Evolutionary conservation across 306 rosid genomes (phyloP), one percentile per base, ranked within the genome.

Genomic region (Clitoria ternatea): DNA sequence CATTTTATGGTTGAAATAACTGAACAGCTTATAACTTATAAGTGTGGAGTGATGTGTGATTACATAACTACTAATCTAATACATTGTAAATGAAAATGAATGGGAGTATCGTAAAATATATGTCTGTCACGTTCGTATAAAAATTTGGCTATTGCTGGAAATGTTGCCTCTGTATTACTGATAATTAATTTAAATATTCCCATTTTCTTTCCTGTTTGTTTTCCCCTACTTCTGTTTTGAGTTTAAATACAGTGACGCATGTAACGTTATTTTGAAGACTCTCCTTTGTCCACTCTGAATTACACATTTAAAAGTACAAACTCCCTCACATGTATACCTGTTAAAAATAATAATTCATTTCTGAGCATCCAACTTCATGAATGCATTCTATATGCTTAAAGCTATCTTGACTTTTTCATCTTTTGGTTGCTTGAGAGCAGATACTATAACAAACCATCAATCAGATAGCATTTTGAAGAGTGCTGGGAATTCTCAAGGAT

Each of bases 401-500:
- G 64, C 72, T 5, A 36, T 66, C 15, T 52, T 71, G 80, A 66
- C 17, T 53, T 37, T 20, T 44, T 73, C 10, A 43, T 35, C 54
- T 63, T 39, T 32, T 80, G 70, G 70, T 79, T 70, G 43, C 54
- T 77, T 68, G 74, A 48, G 57, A 48, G 57, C 83, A 84, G 96
- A 84, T 83, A 52, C 69, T 79, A 35, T 45, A 26, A 56, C 79
- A 48, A 85, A 85, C 45, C 85, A 74, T 69, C 81, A 74, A 32
- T 69, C 69, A 63, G 86, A 85, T 80, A 57, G 78, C 64, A 68
- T 26, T 76, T 67, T 45, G 12, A 87, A 87, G 73, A 72, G 64
- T 69, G 62, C 76, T 36, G 94, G 61, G 53, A 78, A 19, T 79
- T 81, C 75, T 20, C 83, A 71, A 52, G 89, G 72, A 72, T 80